A percentile compares a stretch with the other conserved stretches of the same genome.
Evolutionary conservation across 78 protist species (phyloP).

Genomic region (Planoprotostelium fungivorum): DNA sequence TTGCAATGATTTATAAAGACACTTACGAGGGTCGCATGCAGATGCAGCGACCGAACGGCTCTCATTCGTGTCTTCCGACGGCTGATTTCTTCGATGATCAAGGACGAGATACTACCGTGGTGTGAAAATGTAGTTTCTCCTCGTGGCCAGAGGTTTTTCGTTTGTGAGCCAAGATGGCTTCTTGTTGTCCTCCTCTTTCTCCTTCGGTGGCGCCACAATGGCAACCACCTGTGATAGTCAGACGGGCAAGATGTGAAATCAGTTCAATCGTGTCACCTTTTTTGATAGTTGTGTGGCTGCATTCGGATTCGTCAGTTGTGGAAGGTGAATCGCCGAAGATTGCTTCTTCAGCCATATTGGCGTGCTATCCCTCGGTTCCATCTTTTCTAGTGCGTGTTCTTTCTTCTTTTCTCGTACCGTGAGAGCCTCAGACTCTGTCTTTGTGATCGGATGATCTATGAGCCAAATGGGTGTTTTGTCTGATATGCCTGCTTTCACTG

Average conservation of each 20-base stretch:
- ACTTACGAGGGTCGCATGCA: too few relatives aligned
- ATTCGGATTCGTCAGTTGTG: not conserved
- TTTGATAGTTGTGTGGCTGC: not conserved
- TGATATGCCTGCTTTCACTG: too few relatives aligned
- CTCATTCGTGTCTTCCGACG: too few relatives aligned
- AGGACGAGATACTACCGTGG: not conserved
- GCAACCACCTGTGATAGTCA: not conserved
- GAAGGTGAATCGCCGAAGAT: too few relatives aligned
- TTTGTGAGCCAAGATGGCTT: not conserved
- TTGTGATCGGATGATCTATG: not conserved
- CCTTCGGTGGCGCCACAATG: not conserved
- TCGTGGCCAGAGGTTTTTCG: not conserved
- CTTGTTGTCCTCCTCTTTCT: not conserved
- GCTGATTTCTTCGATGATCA: too few relatives aligned
- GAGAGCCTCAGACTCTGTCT: not conserved
- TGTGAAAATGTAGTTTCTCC: not conserved
- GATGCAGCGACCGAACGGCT: too few relatives aligned
- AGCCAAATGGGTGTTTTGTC: not conserved
- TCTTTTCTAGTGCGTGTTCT: not conserved
- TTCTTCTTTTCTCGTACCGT: not conserved
- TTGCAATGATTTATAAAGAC: too few relatives aligned
- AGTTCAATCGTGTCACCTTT: not conserved
- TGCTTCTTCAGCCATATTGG: not conserved
- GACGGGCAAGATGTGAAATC: not conserved
- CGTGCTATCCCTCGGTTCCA: not conserved